Evolutionary conservation across 2,329 filamentous ascomycete species (phyloP), one percentile per base, ranked within the genome.

Genomic region (Remersonia thermophila): DNA sequence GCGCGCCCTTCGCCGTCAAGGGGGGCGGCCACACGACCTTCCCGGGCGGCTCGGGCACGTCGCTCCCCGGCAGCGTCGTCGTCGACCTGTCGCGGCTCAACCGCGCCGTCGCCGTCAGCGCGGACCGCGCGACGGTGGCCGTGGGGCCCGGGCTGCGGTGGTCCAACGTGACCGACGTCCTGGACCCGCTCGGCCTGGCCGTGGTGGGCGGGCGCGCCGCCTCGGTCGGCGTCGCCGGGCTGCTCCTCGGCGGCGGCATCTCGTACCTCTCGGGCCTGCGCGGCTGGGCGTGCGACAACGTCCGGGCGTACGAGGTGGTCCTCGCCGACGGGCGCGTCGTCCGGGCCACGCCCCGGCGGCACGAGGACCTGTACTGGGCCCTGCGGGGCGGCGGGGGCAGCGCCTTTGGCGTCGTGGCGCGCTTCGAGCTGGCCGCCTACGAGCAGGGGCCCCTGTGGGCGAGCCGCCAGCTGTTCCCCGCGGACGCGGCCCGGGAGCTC

Each of bases 21-120:
- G 34, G 59, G 30, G 68, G 69, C n/a, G 69, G 71, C 1, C 69
- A 73, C 51, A 62, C 60, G 2, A 55, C 62, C 3, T 67, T 65
- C 40, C 51, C 58, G 0, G 60, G 58, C 3, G 56, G 57, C 2
- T 62, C 64, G 6, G 72, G 59, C 45, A 57, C 58, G 5, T 23
- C 20, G 38, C 45, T 5, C 13, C 6, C 52, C 11, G 59, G 23
- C 8, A 43, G 63, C 11, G 50, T 67, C 4, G 59, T 60, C 3
- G 52, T 72, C 35, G 62, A 65, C 39, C 48, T 71, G n/a, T 50
- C 52, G 7, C 45, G 47, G 3, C 52, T 72, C 8, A 59, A n/a
- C n/a, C n/a, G 61, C 35, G 30, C 48, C 7, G 47, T 66, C 18
- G 41, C 39, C 0, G 43, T 62, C 10, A 52, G 50, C 13, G 33